Evolutionary conservation across 768 basidiomycete genomes (phyloP).

Genomic region (Albatrellus ellisii): DNA sequence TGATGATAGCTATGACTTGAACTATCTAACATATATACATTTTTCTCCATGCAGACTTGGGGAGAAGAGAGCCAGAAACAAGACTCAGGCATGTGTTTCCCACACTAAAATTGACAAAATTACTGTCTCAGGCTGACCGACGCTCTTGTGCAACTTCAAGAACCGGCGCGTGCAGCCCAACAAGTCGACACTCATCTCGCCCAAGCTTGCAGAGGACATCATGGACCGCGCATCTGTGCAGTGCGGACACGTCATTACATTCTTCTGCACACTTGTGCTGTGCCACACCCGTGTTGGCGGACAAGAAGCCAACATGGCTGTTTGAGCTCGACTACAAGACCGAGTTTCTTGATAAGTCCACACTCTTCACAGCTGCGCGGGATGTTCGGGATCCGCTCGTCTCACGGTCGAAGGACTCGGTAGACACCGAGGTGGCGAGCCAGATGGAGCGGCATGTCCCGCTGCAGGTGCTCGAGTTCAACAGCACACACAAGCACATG

Average conservation of each 20-base stretch:
- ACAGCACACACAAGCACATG: conserved; percentile 90
- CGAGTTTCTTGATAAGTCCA: conserved; percentile 91
- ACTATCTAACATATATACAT: too few relatives aligned
- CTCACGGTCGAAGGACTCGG: conserved; percentile 49
- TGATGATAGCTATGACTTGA: too few relatives aligned
- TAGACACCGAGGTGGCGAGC: conserved; percentile 90
- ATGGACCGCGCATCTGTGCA: conserved; percentile 47
- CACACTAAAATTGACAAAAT: too few relatives aligned
- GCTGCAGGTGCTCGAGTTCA: conserved; percentile 84
- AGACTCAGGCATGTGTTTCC: too few relatives aligned
- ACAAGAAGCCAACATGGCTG: conserved; percentile 47
- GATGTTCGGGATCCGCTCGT: conserved; percentile 92
- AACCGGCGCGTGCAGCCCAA: conserved; percentile 58
- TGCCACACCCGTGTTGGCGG: conserved; percentile 88
- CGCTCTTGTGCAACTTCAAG: too few relatives aligned
- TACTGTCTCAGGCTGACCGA: too few relatives aligned
- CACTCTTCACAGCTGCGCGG: conserved; percentile 80
- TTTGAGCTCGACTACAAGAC: conserved; percentile 80
- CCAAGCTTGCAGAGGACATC: conserved; percentile 70
- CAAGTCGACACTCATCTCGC: conserved; percentile 80
- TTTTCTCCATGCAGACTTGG: too few relatives aligned
- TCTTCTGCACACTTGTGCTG: conserved; percentile 87
- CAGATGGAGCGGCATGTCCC: conserved; percentile 70
- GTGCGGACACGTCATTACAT: conserved; percentile 54
- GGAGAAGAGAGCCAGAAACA: too few relatives aligned